Evolutionary conservation across 495 filamentous ascomycete species (phyloP).

Genomic region (Podospora pseudopauciseta): DNA sequence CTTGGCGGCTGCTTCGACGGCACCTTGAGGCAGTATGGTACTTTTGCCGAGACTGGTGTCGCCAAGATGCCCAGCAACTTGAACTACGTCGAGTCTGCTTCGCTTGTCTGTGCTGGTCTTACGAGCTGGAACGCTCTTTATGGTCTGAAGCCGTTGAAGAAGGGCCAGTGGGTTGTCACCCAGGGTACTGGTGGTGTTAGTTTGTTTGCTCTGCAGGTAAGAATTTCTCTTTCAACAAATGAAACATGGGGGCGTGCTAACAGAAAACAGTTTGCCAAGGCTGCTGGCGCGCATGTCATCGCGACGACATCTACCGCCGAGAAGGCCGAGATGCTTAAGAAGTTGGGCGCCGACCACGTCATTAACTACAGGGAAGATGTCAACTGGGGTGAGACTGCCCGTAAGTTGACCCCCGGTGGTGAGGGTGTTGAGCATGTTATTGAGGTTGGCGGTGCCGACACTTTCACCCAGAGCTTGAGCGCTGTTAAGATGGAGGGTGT

Average conservation of each 20-base stretch:
- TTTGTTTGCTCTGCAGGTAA: conserved; percentile 69
- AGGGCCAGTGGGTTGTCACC: conserved; percentile 68
- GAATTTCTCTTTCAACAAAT: conserved; percentile 14
- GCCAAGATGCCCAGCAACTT: conserved; percentile 63
- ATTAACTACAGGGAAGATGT: conserved; percentile 69
- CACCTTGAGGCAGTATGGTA: conserved; percentile 65
- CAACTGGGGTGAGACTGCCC: conserved; percentile 76
- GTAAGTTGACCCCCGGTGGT: conserved; percentile 55
- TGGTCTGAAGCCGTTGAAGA: conserved; percentile 61
- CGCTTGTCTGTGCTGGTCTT: conserved; percentile 68
- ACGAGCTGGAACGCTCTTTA: conserved; percentile 84
- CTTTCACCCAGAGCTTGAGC: conserved; percentile 59
- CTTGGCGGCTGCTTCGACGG: conserved; percentile 71
- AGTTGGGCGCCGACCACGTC: conserved; percentile 72
- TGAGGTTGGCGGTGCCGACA: conserved; percentile 65
- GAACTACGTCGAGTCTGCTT: conserved; percentile 58
- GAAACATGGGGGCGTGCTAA: background rate
- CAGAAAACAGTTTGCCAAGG: conserved; percentile 67
- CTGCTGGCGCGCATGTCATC: conserved; percentile 75
- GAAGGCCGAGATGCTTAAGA: conserved; percentile 64
- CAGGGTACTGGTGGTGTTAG: conserved; percentile 82
- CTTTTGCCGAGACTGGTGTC: conserved; percentile 66
- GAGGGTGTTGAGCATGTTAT: conserved; percentile 67
- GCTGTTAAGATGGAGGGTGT: conserved; percentile 65
- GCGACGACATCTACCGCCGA: conserved; percentile 68